phyloP scores from a whole-genome alignment of 495 filamentous ascomycete species.

The Neurospora sublineolata region DNA sequence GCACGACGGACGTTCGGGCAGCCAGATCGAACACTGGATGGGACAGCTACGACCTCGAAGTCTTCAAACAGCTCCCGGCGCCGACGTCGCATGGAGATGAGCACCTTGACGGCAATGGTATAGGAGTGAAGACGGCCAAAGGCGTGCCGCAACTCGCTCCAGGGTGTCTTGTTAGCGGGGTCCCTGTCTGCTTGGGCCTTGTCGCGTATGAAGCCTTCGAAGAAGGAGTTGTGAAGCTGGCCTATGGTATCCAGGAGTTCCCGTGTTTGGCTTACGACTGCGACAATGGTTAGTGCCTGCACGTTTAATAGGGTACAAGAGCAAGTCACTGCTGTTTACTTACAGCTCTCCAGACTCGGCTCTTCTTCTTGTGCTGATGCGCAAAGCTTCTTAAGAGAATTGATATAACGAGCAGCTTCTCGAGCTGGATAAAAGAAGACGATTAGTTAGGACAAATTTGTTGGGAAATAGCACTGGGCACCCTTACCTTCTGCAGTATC shows the following conservation, averaged over 20 bases:
- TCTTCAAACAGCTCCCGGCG: constrained; percentile 6
- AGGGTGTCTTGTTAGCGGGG: neutral
- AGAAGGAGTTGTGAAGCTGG: neutral
- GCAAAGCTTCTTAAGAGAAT: neutral
- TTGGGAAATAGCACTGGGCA: neutral
- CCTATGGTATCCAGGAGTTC: neutral
- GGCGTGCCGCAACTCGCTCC: constrained; percentile 5
- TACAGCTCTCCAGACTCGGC: neutral
- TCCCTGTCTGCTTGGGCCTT: neutral
- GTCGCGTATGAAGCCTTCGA: neutral
- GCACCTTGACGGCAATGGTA: constrained; percentile 1
- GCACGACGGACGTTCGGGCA: neutral
- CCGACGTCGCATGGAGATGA: neutral
- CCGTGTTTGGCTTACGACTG: neutral
- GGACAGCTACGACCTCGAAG: neutral
- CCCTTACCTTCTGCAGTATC: neutral
- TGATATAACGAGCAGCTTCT: neutral
- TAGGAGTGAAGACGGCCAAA: constrained; percentile 9
- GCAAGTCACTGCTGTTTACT: neutral
- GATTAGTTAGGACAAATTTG: too few relatives aligned
- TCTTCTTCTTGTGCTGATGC: neutral
- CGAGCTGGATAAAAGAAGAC: neutral
- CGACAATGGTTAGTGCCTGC: too few relatives aligned
- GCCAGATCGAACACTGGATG: neutral
- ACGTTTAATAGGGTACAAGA: too few relatives aligned